Base-by-base conservation (phyloP, 176 grass and related monocot genomes). In the Triticum monococcum region DNA sequence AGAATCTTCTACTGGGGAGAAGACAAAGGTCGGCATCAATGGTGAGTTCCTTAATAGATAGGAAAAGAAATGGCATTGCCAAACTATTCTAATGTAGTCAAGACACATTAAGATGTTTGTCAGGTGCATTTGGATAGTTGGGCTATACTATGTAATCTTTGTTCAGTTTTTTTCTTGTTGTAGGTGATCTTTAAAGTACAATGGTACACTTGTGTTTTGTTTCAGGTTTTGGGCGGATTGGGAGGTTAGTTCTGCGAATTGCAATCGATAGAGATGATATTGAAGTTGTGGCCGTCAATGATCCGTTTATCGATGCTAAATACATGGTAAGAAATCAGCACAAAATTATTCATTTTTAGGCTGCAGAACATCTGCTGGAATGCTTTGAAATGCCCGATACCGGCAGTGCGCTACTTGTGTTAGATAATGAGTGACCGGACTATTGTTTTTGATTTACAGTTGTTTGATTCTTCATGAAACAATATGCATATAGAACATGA, bases 241-340 rank as follows among this genome's bases (percentile, higher is more conserved):
- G 97, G 56, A 96, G 97, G 67, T 83, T 99, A 75, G 94, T 99
- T 23, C 54, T 99, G 77, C 82, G 97, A 77, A 94, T 99, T 80
- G 97, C 97, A 52, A 91, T 87, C 31, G 83, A 73, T 64, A 95
- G 92, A 91, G 97, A 99, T 60, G 94, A 99, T 79, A 87, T 99
- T 87, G 97, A 99, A 87, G 94, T 99, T 88, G 94, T 99, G 22
- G 97, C 97, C 78, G 94, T 99, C 36, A 99, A 99, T 83, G 97
- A 99, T 86, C 97, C 97, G 24, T 99, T 99, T 64, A 87, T 99
- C 11, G 97, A 99, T 92, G 90, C 94, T 77, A 96, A 99, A 62
- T 99, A 99, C 90, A 96, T 99, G 97, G 97, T 99, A 91, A 76
- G 80, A 31, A 60, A 73, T 35, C 69, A 41, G 31, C 7, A 17